Percentiles rank a stretch among this genome's conserved stretches.
These are phyloP conservation scores for Triglochin maritima DNA, from an alignment of 106 monocot species.

Conservation along the genomic window DNA sequence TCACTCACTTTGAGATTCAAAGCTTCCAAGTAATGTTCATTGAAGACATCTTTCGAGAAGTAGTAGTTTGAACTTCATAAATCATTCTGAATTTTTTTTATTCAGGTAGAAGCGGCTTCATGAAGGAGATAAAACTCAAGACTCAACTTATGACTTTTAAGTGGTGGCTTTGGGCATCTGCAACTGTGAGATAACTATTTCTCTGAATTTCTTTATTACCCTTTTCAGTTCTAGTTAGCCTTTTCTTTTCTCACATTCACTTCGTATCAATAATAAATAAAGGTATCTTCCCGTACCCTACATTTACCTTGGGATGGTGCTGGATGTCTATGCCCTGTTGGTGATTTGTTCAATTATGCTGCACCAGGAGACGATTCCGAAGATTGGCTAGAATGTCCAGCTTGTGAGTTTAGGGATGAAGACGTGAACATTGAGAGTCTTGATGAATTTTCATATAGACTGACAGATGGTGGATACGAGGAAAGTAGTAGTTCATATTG, in stretches of 20 bases:
- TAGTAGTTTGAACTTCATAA: too few species aligned
- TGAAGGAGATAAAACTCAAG: conserved; percentile 57
- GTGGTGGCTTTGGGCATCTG: conserved; percentile 93
- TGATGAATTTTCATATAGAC: conserved; percentile 27
- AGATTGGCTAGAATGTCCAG: not conserved
- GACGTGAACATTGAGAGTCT: conserved; percentile 7
- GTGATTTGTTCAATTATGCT: conserved; percentile 94
- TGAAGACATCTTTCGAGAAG: too few species aligned
- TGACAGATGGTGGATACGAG: conserved; percentile 91
- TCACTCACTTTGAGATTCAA: conserved; percentile 46
- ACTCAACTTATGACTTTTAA: conserved; percentile 49
- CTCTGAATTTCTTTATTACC: not conserved
- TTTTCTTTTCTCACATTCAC: not conserved
- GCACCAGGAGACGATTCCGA: conserved; percentile 51
- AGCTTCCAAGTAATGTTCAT: conserved; percentile 48
- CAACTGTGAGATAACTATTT: conserved; percentile 41
- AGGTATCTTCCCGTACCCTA: conserved; percentile 87
- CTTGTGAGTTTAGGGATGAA: not conserved
- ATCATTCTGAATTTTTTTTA: not conserved
- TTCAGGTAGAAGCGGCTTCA: conserved; percentile 53
- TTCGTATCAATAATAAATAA: conserved; percentile 4
- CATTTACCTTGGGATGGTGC: conserved; percentile 91
- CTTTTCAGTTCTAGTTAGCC: not conserved
- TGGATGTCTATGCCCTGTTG: conserved; percentile 91
- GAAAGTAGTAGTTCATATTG: conserved; percentile 55